phyloP scores from a whole-genome alignment of 345 rosid genomes.

The Acer yangbiense region DNA sequence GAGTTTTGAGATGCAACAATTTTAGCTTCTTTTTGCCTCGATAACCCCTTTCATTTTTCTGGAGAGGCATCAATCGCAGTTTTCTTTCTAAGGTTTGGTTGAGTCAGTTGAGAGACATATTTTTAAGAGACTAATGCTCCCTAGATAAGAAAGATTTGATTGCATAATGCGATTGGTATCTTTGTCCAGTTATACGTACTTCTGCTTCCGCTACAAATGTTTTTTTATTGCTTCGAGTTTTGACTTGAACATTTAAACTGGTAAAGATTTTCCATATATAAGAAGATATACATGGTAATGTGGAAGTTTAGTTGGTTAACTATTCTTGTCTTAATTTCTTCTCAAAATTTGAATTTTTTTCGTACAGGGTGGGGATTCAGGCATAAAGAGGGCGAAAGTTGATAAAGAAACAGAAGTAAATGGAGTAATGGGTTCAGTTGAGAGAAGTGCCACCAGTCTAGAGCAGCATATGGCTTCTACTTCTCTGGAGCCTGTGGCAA shows the following conservation, averaged over 20 bases:
- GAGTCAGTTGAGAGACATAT: neutral
- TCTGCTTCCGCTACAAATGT: neutral
- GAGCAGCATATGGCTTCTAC: conserved; percentile 62
- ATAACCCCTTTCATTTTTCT: neutral
- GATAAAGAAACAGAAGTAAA: conserved; percentile 55
- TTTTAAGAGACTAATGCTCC: neutral
- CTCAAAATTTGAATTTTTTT: conserved; percentile 11
- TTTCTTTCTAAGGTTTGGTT: neutral
- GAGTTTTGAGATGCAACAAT: neutral
- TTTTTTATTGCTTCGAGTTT: neutral
- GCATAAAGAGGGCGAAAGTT: conserved; percentile 71
- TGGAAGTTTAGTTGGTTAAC: neutral
- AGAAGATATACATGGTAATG: neutral
- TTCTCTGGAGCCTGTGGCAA: conserved; percentile 53
- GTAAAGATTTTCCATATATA: conserved; percentile 2
- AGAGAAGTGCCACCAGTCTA: conserved; percentile 43
- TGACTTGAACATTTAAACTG: neutral
- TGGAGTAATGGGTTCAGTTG: conserved; percentile 45
- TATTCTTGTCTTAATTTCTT: conserved; percentile 11
- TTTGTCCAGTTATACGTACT: neutral
- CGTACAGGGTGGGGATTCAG: conserved; percentile 68
- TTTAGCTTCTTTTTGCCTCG: neutral
- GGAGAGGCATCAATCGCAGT: neutral
- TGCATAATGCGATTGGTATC: neutral
- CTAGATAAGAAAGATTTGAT: neutral